Evolutionary conservation across 768 basidiomycete species (phyloP).

Genomic region (Punctularia strigosozonata): DNA sequence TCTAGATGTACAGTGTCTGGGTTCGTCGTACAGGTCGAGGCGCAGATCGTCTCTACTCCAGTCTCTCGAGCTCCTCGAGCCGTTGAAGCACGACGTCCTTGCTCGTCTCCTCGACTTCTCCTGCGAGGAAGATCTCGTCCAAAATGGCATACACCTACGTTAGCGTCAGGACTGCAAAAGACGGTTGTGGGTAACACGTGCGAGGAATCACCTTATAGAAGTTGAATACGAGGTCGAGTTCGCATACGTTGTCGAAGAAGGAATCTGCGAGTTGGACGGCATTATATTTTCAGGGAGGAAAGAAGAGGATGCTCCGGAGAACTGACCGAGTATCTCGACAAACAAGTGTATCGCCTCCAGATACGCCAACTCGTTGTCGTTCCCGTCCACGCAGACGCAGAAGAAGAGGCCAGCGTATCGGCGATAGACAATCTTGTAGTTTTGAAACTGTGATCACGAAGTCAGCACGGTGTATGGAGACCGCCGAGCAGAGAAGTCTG

Average conservation of each 20-base stretch:
- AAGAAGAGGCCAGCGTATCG: conserved; percentile 98
- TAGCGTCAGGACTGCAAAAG: not conserved
- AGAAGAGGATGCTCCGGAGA: not conserved
- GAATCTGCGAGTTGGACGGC: conserved; percentile 46
- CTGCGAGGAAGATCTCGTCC: conserved; percentile 96
- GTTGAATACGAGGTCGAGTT: conserved; percentile 96
- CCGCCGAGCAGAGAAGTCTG: conserved; percentile 1
- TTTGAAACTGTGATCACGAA: conserved; percentile 62
- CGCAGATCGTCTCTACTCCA: conserved; percentile 42
- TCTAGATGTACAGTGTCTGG: no score
- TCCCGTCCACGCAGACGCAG: conserved; percentile 93
- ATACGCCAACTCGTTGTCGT: conserved; percentile 96
- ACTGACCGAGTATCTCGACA: conserved; percentile 89
- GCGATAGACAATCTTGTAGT: conserved; percentile 95
- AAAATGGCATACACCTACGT: conserved; percentile 90
- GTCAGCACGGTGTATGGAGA: conserved; percentile 1
- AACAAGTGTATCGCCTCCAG: conserved; percentile 97
- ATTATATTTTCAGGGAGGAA: not conserved
- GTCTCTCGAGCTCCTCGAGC: conserved; percentile 85
- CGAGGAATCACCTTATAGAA: conserved; percentile 76
- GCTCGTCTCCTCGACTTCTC: conserved; percentile 96
- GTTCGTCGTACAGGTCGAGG: no score
- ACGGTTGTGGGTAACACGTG: not conserved
- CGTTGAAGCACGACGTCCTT: conserved; percentile 91
- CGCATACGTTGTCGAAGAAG: conserved; percentile 99